phyloP scores from a whole-genome alignment of 1,139 yeast species.

The Pichia kudriavzevii region DNA sequence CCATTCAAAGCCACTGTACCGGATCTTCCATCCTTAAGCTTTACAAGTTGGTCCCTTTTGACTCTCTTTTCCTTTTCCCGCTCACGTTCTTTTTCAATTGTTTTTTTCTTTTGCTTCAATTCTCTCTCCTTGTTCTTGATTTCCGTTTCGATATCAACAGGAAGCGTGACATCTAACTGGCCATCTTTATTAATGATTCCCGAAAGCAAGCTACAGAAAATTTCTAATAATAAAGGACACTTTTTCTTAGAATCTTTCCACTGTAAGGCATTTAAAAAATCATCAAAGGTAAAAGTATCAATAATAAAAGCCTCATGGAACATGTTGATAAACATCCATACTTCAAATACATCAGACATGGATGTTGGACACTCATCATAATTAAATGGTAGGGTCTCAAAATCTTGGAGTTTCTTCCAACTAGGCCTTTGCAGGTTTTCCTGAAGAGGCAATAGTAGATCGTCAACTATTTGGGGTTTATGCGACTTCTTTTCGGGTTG shows the following conservation, averaged over 20 bases:
- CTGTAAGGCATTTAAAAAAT: conserved; percentile 56
- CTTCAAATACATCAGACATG: conserved; percentile 46
- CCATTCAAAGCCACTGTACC: no score
- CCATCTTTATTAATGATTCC: conserved; percentile 34
- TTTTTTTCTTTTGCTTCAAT: conserved; percentile 13
- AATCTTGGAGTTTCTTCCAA: conserved; percentile 17
- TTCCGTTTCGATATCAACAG: conserved; percentile 25
- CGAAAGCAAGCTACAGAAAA: conserved; percentile 58
- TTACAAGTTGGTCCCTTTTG: no score
- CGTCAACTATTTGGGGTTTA: conserved; percentile 20
- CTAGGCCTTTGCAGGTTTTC: conserved; percentile 19
- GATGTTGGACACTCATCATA: conserved; percentile 2
- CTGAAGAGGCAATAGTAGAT: conserved; percentile 24
- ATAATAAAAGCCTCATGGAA: conserved; percentile 56
- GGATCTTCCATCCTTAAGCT: no score
- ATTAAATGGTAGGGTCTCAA: conserved; percentile 15
- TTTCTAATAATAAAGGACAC: conserved; percentile 58
- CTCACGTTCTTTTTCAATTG: conserved; percentile 20
- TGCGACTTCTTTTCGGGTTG: conserved; percentile 12
- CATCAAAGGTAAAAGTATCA: conserved; percentile 76
- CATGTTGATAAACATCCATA: conserved; percentile 70
- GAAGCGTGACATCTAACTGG: conserved; percentile 28
- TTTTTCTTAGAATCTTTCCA: conserved; percentile 44
- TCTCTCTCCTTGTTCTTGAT: conserved; percentile 13
- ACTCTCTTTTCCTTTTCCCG: conserved; percentile 10